Evolutionary conservation across 108 stramenopile species (phyloP), one percentile per base, ranked within the genome.

Genomic region (Mediolabrus comicus): DNA sequence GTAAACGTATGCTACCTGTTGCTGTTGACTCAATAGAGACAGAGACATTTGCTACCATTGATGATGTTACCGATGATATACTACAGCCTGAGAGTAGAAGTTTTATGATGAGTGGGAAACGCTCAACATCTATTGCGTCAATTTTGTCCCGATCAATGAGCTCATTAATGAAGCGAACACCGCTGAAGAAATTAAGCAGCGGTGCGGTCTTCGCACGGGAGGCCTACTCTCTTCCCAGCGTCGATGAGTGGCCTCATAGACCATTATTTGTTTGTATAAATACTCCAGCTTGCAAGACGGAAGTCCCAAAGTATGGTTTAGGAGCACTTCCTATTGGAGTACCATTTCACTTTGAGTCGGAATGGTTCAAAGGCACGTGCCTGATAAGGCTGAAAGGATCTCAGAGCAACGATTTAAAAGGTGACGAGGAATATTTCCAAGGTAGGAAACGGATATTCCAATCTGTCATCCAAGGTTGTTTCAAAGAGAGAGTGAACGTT

Each of bases 401-500:
- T 30, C 65, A 56, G 1, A 68, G 75, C 41, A 71, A 80, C 39
- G 52, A 83, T 54, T 26, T 39, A 9, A 35, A 67, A n/a, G 75
- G 53, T 24, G 80, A 83, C 30, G 59, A 31, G n/a, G 58, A 69
- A 24, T 89, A 89, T 25, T 89, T 89, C 63, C 24, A 67, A 6
- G 83, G 83, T 4, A 63, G 75, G n/a, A 81, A 83, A 57, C 53
- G 88, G 9, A 72, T 70, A 0, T 84, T 81, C 61, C 88, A 89
- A 65, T 63, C 49, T 39, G 60, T 89, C 1, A 74, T 87, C 2
- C 88, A 89, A 62, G 88, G 88, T 10, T 57, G 64, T 17, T 87
- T 89, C 80, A 85, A 84, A 55, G 82, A 86, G 41, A 52, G 73
- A 30, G 64, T 89, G 0, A 16, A 17, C 28, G 71, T 86, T 11